Evolutionary conservation across 352 stramenopile species (phyloP).

Genomic region (Globisporangium viniferum): DNA sequence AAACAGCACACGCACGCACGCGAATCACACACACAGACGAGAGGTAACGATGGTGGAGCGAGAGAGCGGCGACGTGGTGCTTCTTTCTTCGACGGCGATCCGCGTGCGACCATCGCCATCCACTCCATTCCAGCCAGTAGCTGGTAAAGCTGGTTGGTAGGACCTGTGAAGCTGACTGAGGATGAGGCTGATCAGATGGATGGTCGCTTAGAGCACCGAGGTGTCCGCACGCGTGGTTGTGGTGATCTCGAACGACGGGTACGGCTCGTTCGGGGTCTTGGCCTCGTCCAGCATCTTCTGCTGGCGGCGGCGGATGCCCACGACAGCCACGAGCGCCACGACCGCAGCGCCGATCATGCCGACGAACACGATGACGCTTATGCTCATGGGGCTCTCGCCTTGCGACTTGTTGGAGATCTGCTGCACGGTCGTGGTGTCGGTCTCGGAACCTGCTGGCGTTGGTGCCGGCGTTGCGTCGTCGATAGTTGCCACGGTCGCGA

Average conservation of each 20-base stretch:
- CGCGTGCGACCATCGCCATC: too few relatives aligned
- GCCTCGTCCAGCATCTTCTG: conserved; percentile 38
- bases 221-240: conserved; percentile 1
- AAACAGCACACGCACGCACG: too few relatives aligned
- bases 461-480: neutral
- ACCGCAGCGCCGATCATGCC: conserved; percentile 36
- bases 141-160: too few relatives aligned
- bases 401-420: conserved; percentile 31
- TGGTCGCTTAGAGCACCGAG: conserved; percentile 3
- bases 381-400: conserved; percentile 14
- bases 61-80: too few relatives aligned
- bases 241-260: conserved; percentile 17
- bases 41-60: too few relatives aligned
- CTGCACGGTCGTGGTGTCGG: conserved; percentile 4
- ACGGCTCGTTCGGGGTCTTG: conserved; percentile 41
- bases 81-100: too few relatives aligned
- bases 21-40: too few relatives aligned
- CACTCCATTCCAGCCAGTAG: too few relatives aligned
- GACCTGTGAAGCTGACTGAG: too few relatives aligned
- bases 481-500: neutral
- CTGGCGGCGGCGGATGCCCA: conserved; percentile 38
- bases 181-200: too few relatives aligned
- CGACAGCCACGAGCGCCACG: conserved; percentile 36
- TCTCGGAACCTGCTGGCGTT: neutral
- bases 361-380: conserved; percentile 35